Base-by-base conservation (phyloP, 202 grass and related monocot species). In the Schoenoplectus tabernaemontani region DNA sequence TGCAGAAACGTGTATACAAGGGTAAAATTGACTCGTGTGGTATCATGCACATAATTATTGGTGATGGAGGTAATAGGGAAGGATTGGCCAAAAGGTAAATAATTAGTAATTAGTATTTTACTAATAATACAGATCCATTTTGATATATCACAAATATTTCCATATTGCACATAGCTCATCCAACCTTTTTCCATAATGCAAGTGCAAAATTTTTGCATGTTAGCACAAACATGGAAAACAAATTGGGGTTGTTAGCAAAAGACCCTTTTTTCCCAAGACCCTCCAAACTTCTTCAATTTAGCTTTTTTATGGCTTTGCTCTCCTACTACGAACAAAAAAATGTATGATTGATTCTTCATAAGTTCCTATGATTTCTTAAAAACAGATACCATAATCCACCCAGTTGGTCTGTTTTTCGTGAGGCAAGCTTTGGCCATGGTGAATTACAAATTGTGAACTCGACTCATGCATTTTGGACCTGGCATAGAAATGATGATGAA, bases 401-500 rank as follows among this genome's bases (percentile, higher is more conserved):
- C 37, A 75, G 66, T 32, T 98, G 95, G 91, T 98, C 91, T 5
- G 89, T 94, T 34, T 98, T 98, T 80, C 85, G 91, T 43, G 91
- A 98, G 91, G 91, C 95, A 15, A 98, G 95, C 79, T 98, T 98
- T 28, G 95, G 95, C 47, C 95, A 98, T 23, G 95, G 95, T 0
- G 89, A 98, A 54, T 85, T 98, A 1, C 88, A 84, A 82, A 86
- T 98, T 2, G 15, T 94, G 33, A 98, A 95, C 51, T 87, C 87
- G 3, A 94, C 86, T 0, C 91, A 98, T 83, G 86, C 95, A 38
- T 89, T 87, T 76, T 98, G 95, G 95, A 95, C 87, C 57, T 98
- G 95, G 95, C 95, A 98, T 72, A 87, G 91, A 81, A 98, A 98
- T 66, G 91, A 95, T 24, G 91, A 98, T 0, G 88, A 94, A 23